Base-by-base conservation (phyloP, 164 flowering plant genomes). In the Warburgia ugandensis region DNA sequence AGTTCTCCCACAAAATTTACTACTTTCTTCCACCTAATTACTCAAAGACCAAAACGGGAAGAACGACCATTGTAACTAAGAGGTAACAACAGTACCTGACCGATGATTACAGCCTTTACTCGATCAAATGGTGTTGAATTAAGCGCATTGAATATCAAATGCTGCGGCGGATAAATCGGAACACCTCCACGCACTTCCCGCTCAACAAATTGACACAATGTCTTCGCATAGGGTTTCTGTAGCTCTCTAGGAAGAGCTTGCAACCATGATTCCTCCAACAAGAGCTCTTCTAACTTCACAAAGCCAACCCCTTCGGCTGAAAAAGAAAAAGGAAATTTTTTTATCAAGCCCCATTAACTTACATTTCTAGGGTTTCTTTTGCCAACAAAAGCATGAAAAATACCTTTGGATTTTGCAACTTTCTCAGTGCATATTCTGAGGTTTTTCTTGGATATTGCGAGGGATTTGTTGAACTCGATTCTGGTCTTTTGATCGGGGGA, bases 251-350 rank as follows among this genome's bases (percentile, higher is more conserved):
- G 71, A 14, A 88, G 73, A 11, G 71, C 87, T 49, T 71, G 69
- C 61, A 73, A 39, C 99, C 99, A 92, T 4, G 94, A 75, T 54
- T 78, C 79, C 75, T 92, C 99, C 68, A 80, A 90, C 80, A 92
- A 66, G 21, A 92, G 78, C 62, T 86, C 86, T 57, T 78, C 78
- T 64, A 92, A 45, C 56, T 72, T 72, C 62, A 80, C 76, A 58
- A 60, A 71, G 10, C 50, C 60, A 37, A 27, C 55, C 21, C 77
- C 84, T 59, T 71, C 77, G 58, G 28, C 85, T 81, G 61, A 46
- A 32, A 46, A 8, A 48, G 20, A 9, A 17, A 20, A 47, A 5
- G 23, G 11, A 45, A 23, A 21, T 9, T 6, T 3, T n/a, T n/a
- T n/a, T n/a, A n/a, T 23, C 42, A 48, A 38, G 42, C 13, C 21